Base-by-base conservation (phyloP, 768 basidiomycete species). In the Mycena indigotica region DNA sequence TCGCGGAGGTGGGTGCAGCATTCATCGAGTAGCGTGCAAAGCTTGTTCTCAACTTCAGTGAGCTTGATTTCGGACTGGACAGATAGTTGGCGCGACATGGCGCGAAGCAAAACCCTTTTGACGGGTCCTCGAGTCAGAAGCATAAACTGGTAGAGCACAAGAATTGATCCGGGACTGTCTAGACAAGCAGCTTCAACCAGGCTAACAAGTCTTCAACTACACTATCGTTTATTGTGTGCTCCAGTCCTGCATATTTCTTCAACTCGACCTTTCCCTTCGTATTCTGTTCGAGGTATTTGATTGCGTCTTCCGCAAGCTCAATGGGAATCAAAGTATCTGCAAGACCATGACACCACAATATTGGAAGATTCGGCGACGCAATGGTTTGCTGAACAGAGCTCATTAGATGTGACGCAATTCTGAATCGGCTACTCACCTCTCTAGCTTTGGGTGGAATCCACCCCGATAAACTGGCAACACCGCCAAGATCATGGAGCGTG, bases 1-100 rank as follows among this genome's bases (percentile, higher is more conserved):
- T 75, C 70, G 55, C 77, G 80, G 63, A 88, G 74, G 62, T 82
- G 74, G 15, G 69, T 73, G 5, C 87, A 84, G 69, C 90, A 97
- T 56, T 87, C 86, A 68, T 95, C 87, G 52, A 98, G 80, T n/a
- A 95, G 78, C 2, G 75, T 68, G 72, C 91, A 94, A 40, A 98
- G 78, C 28, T 74, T 74, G 54, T 80, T 75, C 73, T 98, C 95
- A 2, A 77, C 75, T 0, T 84, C 80, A 1, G 86, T 89, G 52
- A 96, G 77, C 24, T 76, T 64, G 63, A 95, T 72, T 58, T 77
- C 66, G 60, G 78, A 67, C 32, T 62, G 57, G 4, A 59, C 35
- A 25, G 72, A 69, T 6, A 69, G 58, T 32, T 56, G 35, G 40
- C 55, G 58, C 41, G 46, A 48, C 46, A 48, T 48, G 46, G 46